A percentile compares a stretch with the other conserved stretches of the same genome.
phyloP scores from a whole-genome alignment of 352 stramenopile species.

The Globisporangium cylindrosporum region DNA sequence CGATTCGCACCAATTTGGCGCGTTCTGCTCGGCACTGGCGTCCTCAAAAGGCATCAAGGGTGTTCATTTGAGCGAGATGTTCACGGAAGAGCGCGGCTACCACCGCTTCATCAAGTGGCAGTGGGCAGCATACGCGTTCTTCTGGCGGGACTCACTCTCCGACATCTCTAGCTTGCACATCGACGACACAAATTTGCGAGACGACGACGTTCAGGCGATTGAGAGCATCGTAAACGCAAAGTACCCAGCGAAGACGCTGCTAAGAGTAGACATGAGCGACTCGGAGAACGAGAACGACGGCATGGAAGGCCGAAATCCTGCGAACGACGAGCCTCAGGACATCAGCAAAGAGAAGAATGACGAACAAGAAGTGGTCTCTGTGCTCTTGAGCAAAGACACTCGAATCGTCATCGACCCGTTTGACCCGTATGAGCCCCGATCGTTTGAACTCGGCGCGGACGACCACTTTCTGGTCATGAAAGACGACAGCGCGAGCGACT shows the following conservation, averaged over 20 bases:
- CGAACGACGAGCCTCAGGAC: not conserved
- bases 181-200: conserved; percentile 9
- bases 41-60: conserved; percentile 4
- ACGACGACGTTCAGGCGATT: conserved; percentile 11
- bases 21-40: conserved; percentile 18
- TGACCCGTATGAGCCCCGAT: not conserved
- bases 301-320: not conserved
- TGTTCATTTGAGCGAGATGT: conserved; percentile 14
- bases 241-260: conserved; percentile 13
- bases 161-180: conserved; percentile 9
- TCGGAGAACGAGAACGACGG: not conserved
- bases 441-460: conserved; percentile 7
- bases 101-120: conserved; percentile 18
- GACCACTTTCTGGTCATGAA: conserved; percentile 25
- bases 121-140: conserved; percentile 20
- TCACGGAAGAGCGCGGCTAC: conserved; percentile 8
- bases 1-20: conserved; percentile 17
- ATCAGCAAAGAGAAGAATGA: not conserved
- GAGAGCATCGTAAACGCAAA: conserved; percentile 9
- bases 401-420: conserved; percentile 13
- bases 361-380: conserved; percentile 11
- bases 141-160: conserved; percentile 10
- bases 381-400: conserved; percentile 16
- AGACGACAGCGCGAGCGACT: conserved; percentile 5
- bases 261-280: not conserved